Percentiles rank a stretch among this genome's conserved stretches.
phyloP scores from a whole-genome alignment of 148 eudicot genomes.

The Camellia sinensis region DNA sequence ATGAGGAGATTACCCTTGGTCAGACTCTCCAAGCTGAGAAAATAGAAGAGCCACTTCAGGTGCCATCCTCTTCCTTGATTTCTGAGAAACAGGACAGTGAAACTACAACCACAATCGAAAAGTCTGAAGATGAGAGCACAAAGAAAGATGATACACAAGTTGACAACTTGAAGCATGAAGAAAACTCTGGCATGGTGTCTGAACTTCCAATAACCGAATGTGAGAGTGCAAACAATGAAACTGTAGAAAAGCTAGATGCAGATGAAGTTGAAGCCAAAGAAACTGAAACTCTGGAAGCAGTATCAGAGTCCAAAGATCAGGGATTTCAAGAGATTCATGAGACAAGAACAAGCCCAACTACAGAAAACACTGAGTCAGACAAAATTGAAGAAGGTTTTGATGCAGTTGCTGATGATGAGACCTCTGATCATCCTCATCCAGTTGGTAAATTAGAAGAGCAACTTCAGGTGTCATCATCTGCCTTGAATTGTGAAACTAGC shows the following conservation, averaged over 20 bases:
- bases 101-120: not conserved
- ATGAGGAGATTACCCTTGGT: not conserved
- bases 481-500: not conserved
- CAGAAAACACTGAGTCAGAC: not conserved
- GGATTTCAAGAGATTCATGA: slow-evolving; percentile 6
- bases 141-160: not conserved
- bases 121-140: slow-evolving; percentile 4
- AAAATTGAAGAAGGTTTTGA: slow-evolving; percentile 5
- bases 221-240: not conserved
- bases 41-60: slow-evolving; percentile 14
- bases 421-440: slow-evolving; percentile 2
- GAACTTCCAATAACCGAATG: not conserved
- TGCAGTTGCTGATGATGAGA: not conserved
- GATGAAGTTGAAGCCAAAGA: slow-evolving; percentile 8
- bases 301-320: not conserved
- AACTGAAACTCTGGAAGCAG: not conserved
- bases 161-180: not conserved
- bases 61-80: not conserved
- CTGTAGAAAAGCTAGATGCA: slow-evolving; percentile 1
- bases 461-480: slow-evolving; percentile 3
- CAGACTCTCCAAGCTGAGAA: not conserved
- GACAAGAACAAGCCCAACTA: not conserved
- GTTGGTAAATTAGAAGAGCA: slow-evolving; percentile 1
- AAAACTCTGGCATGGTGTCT: not conserved
- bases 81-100: slow-evolving; percentile 2